Conservation (phyloP, 2,329 filamentous ascomycete species). For the Eurotiales sp. region DNA sequence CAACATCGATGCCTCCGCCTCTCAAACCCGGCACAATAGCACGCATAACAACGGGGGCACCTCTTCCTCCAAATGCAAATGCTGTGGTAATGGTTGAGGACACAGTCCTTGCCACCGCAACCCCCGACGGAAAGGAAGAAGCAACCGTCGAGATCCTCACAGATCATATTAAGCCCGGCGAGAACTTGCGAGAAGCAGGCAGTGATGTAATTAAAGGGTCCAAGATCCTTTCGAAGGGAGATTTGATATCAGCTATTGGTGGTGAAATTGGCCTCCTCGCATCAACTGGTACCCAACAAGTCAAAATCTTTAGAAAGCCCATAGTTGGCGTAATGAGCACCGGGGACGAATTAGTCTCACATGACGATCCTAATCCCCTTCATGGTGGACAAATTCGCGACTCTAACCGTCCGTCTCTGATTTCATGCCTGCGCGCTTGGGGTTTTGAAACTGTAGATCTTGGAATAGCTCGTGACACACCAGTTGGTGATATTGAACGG, state of each 20-base stretch:
- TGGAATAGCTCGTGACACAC: slow-evolving; percentile 64
- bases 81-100: slow-evolving; percentile 98
- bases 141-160: slow-evolving; percentile 83
- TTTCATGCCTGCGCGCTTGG: slow-evolving; percentile 70
- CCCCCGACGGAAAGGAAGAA: slow-evolving; percentile 79
- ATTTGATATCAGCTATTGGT: slow-evolving; percentile 78
- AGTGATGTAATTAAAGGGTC: slow-evolving; percentile 74
- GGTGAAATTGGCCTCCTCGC: slow-evolving; percentile 89
- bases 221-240: slow-evolving; percentile 69
- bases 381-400: slow-evolving; percentile 83
- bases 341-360: slow-evolving; percentile 86
- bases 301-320: slow-evolving; percentile 71
- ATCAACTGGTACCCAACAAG: slow-evolving; percentile 70
- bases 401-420: slow-evolving; percentile 83
- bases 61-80: slow-evolving; percentile 80
- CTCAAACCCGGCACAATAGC: slow-evolving; percentile 74
- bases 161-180: slow-evolving; percentile 66
- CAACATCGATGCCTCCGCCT: slow-evolving; percentile 58
- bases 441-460: slow-evolving; percentile 80
- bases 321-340: slow-evolving; percentile 85
- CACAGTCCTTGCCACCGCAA: slow-evolving; percentile 70
- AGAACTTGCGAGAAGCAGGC: slow-evolving; percentile 88
- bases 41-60: slow-evolving; percentile 90
- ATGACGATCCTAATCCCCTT: slow-evolving; percentile 59
- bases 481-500: slow-evolving; percentile 68